phyloP scores from a whole-genome alignment of 2,329 filamentous ascomycete species.

The Alternaria sp. region DNA sequence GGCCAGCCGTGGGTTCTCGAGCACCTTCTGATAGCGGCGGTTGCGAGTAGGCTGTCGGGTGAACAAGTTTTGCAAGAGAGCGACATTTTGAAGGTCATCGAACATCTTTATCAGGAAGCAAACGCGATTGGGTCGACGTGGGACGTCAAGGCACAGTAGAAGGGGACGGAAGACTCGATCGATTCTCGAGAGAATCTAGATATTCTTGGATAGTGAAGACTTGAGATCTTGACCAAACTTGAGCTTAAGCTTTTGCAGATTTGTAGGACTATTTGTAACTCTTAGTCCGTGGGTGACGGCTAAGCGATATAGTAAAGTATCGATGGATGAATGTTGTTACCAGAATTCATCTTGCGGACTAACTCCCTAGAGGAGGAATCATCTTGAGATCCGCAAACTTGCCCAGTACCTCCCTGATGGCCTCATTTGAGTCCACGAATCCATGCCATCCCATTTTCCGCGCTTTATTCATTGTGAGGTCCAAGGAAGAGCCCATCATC shows the following conservation, averaged over 20 bases:
- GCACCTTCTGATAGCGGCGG: neutral
- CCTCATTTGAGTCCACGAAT: conserved; percentile 57
- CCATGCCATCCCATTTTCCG: conserved; percentile 59
- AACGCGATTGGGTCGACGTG: neutral
- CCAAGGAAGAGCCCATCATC: conserved; percentile 41
- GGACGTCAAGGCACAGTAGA: neutral
- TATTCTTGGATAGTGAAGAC: too few species aligned
- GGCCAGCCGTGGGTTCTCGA: neutral
- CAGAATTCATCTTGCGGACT: neutral
- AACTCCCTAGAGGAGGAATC: conserved; percentile 47
- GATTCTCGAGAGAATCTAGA: neutral
- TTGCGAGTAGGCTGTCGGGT: neutral
- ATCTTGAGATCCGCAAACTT: conserved; percentile 57
- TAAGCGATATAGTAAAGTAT: neutral
- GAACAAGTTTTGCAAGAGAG: neutral
- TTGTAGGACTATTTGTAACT: neutral
- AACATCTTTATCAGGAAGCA: neutral
- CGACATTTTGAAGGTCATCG: neutral
- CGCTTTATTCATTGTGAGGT: conserved; percentile 57
- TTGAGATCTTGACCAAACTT: neutral
- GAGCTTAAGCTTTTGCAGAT: neutral
- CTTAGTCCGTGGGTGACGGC: neutral
- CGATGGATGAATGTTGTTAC: too few species aligned
- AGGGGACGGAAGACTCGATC: neutral
- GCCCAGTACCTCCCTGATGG: conserved; percentile 53